phyloP scores from a whole-genome alignment of 306 rosid genomes.

The Medicago arabica region DNA sequence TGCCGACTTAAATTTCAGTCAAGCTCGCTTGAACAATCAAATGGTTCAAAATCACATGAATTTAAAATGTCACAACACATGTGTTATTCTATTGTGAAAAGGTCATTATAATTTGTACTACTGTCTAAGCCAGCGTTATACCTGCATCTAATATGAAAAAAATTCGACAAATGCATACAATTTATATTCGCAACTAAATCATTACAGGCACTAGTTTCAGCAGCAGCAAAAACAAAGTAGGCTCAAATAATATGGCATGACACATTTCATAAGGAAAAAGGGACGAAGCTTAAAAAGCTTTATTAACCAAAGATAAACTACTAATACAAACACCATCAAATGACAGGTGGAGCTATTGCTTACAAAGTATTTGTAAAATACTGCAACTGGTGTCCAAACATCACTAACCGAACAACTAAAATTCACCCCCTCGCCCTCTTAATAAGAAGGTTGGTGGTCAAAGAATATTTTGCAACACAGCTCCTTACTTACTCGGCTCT shows the following conservation, averaged over 20 bases:
- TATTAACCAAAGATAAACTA: constrained; percentile 60
- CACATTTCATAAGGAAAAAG: constrained; percentile 40
- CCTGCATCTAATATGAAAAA: constrained; percentile 12
- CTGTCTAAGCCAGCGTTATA: not conserved
- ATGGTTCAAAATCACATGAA: not conserved
- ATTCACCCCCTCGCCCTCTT: constrained; percentile 39
- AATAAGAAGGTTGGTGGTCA: constrained; percentile 50
- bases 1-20: not conserved
- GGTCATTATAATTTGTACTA: not conserved
- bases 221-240: constrained; percentile 29
- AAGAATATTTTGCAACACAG: constrained; percentile 54
- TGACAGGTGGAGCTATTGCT: constrained; percentile 44
- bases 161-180: constrained; percentile 23
- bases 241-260: constrained; percentile 29
- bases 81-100: constrained; percentile 11
- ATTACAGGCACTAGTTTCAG: constrained; percentile 47
- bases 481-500: constrained; percentile 70
- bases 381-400: constrained; percentile 46
- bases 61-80: not conserved
- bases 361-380: constrained; percentile 46
- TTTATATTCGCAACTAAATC: constrained; percentile 37
- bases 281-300: constrained; percentile 53
- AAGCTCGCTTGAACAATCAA: not conserved
- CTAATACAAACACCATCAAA: constrained; percentile 54
- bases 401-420: constrained; percentile 50